Evolutionary conservation across 2,329 filamentous ascomycete species (phyloP).

Genomic region (Claviceps paspali): DNA sequence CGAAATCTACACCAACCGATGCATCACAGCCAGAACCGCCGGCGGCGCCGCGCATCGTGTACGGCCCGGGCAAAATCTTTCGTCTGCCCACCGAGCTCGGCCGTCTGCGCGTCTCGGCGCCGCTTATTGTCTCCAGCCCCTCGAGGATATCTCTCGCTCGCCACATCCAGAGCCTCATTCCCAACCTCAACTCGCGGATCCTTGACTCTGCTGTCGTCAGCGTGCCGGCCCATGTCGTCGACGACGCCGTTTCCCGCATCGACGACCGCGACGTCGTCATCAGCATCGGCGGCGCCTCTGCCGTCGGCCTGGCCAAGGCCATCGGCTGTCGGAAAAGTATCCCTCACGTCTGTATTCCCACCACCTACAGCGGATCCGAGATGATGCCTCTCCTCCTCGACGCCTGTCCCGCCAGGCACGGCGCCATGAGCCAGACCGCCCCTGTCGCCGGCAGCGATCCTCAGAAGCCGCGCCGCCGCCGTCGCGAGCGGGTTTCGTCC

Average conservation of each 20-base stretch:
- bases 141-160: constrained; percentile 21
- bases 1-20: constrained; percentile 4
- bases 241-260: constrained; percentile 14
- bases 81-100: constrained; percentile 20
- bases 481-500: not conserved
- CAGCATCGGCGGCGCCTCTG: constrained; percentile 47
- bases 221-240: constrained; percentile 13
- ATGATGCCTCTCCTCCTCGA: constrained; percentile 27
- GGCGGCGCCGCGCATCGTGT: constrained; percentile 18
- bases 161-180: constrained; percentile 18
- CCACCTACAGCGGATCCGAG: constrained; percentile 44
- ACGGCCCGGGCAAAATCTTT: constrained; percentile 18
- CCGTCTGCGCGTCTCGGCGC: constrained; percentile 16
- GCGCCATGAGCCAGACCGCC: not conserved
- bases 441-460: not conserved
- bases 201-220: constrained; percentile 19
- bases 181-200: constrained; percentile 18
- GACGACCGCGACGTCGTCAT: constrained; percentile 37
- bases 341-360: constrained; percentile 44
- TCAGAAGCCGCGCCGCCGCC: not conserved
- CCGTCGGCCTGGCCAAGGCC: constrained; percentile 42
- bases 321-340: constrained; percentile 36
- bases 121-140: constrained; percentile 23
- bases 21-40: constrained; percentile 2
- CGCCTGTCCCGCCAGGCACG: constrained; percentile 8